Conservation (phyloP, 768 basidiomycete genomes). For the Lactifluus hygrophoroides region DNA sequence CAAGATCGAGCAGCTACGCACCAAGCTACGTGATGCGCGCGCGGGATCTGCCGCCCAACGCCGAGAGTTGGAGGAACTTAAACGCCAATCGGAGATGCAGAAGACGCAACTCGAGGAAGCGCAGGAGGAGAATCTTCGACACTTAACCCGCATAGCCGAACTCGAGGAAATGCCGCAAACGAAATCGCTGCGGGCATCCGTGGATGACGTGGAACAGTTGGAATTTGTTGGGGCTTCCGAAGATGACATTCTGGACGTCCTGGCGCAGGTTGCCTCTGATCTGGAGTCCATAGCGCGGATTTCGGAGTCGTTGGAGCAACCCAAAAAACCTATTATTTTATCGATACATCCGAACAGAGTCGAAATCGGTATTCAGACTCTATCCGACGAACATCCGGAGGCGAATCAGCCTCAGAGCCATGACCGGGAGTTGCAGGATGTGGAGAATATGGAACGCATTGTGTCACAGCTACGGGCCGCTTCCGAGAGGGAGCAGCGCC, state of each 20-base stretch:
- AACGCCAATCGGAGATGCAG: conserved; percentile 6
- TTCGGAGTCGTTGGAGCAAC: background rate
- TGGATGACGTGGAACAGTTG: background rate
- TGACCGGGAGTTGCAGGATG: background rate
- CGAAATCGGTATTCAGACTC: conserved; percentile 7
- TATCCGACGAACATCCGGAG: background rate
- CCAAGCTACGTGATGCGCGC: conserved; percentile 15
- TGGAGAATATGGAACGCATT: background rate
- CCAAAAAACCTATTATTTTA: background rate
- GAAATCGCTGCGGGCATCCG: background rate
- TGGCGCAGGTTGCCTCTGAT: conserved; percentile 3
- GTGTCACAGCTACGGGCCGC: background rate
- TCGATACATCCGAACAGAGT: background rate
- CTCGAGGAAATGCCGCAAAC: conserved; percentile 9
- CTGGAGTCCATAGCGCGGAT: conserved; percentile 2
- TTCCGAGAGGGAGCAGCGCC: conserved; percentile 3
- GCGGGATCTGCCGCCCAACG: conserved; percentile 5
- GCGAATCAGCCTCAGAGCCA: background rate
- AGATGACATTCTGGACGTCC: conserved; percentile 10
- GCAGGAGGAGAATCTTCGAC: conserved; percentile 1
- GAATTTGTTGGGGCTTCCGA: background rate
- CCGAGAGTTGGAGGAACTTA: conserved; percentile 9
- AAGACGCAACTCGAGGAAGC: background rate
- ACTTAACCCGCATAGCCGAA: conserved; percentile 11
- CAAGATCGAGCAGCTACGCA: conserved; percentile 16